phyloP scores from a whole-genome alignment of 129 eudicot species.

The sunflower (Helianthus annuus) region DNA sequence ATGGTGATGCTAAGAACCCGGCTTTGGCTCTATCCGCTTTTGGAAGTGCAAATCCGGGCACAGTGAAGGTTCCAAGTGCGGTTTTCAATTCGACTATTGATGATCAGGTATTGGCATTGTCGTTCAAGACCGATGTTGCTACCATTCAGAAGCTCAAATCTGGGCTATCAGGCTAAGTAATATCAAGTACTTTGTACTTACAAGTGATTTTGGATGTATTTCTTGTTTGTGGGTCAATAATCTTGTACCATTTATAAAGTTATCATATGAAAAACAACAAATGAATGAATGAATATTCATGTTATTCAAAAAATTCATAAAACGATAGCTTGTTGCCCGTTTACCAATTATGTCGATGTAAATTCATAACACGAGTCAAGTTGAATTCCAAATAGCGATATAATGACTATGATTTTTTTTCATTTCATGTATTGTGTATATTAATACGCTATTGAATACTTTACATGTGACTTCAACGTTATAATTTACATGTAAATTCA shows the following conservation, averaged over 20 bases:
- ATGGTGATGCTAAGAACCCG: slow-evolving; percentile 7
- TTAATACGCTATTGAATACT: too few relatives aligned
- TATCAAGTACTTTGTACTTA: not conserved
- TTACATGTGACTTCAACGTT: too few relatives aligned
- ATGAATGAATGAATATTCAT: not conserved
- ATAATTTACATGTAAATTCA: too few relatives aligned
- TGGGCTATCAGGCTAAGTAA: slow-evolving; percentile 14
- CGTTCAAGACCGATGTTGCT: slow-evolving; percentile 23
- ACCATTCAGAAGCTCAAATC: slow-evolving; percentile 28
- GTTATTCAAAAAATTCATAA: too few relatives aligned
- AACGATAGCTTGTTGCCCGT: too few relatives aligned
- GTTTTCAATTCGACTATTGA: slow-evolving; percentile 20
- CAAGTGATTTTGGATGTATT: not conserved
- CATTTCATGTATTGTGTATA: too few relatives aligned
- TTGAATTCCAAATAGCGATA: too few relatives aligned
- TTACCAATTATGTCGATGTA: too few relatives aligned
- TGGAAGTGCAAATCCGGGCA: slow-evolving; percentile 12
- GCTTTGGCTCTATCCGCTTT: slow-evolving; percentile 28
- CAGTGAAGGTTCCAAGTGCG: slow-evolving; percentile 17
- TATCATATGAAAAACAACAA: not conserved
- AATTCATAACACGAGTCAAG: too few relatives aligned
- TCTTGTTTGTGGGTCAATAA: slow-evolving; percentile 5
- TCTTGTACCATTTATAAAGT: not conserved
- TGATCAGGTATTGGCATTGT: slow-evolving; percentile 22
- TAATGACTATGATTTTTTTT: too few relatives aligned